Conservation (phyloP, 2,329 filamentous ascomycete species). For the Hymenotorrendiella dingleyae region DNA sequence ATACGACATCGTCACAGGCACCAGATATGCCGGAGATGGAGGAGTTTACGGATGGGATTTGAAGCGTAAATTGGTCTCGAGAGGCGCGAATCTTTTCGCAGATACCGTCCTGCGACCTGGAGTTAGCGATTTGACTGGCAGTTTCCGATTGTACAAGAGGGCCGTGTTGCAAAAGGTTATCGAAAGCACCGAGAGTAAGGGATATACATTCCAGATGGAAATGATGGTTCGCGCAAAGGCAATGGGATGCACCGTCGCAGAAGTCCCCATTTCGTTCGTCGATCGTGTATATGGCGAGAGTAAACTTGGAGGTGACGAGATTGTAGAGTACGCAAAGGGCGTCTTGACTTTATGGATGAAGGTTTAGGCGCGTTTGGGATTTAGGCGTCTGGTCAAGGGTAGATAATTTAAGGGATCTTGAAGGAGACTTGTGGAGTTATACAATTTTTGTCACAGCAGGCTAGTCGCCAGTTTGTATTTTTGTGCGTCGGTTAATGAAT, state of each 20-base stretch:
- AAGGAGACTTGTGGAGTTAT: background rate
- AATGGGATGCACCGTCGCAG: slow-evolving; percentile 88
- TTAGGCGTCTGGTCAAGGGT: slow-evolving; percentile 1
- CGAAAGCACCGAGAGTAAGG: slow-evolving; percentile 84
- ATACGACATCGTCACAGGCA: slow-evolving; percentile 97
- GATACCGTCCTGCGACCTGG: slow-evolving; percentile 88
- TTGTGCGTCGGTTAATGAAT: too few species aligned
- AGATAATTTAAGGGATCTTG: slow-evolving; percentile 1
- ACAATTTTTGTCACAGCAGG: background rate
- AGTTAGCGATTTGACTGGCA: slow-evolving; percentile 84
- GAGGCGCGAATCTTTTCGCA: slow-evolving; percentile 89
- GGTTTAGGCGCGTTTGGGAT: slow-evolving; percentile 42
- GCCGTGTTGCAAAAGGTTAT: slow-evolving; percentile 85
- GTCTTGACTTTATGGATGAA: slow-evolving; percentile 73
- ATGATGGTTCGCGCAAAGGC: slow-evolving; percentile 97
- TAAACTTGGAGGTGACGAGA: slow-evolving; percentile 91
- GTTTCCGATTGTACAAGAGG: slow-evolving; percentile 93
- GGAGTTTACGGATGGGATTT: slow-evolving; percentile 97
- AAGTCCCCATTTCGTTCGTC: slow-evolving; percentile 95
- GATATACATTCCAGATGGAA: slow-evolving; percentile 99
- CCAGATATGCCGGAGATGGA: slow-evolving; percentile 81
- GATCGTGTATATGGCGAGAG: slow-evolving; percentile 92
- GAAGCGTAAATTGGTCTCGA: slow-evolving; percentile 77
- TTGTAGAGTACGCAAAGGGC: slow-evolving; percentile 91
- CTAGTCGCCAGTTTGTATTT: background rate